phyloP scores from a whole-genome alignment of 179 eudicot genomes.

The Beta lomatogona region DNA sequence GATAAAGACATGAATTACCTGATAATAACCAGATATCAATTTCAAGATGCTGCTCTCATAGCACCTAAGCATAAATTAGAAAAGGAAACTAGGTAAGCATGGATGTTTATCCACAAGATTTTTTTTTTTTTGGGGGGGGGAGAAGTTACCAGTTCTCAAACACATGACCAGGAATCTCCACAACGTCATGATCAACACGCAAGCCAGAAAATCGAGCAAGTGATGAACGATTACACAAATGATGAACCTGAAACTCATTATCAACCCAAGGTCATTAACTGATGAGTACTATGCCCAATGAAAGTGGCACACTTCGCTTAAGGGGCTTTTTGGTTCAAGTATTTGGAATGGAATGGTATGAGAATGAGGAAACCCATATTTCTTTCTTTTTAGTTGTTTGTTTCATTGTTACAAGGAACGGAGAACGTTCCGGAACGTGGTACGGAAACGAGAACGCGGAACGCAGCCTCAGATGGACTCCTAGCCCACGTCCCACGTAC shows the following conservation, averaged over 20 bases:
- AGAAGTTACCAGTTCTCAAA: constrained; percentile 77
- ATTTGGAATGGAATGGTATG: too few relatives aligned
- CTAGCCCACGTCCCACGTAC: too few relatives aligned
- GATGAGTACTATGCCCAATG: background rate
- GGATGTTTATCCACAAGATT: background rate
- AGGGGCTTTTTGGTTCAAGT: too few relatives aligned
- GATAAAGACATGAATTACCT: constrained; percentile 48
- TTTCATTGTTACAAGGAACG: too few relatives aligned
- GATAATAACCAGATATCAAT: constrained; percentile 85
- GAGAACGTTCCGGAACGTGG: too few relatives aligned
- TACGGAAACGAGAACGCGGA: too few relatives aligned
- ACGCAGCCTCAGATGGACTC: too few relatives aligned
- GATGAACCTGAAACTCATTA: constrained; percentile 66
- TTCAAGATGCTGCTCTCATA: constrained; percentile 72
- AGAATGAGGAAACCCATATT: too few relatives aligned
- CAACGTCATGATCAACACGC: constrained; percentile 89
- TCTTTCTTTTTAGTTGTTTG: too few relatives aligned
- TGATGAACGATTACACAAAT: constrained; percentile 83
- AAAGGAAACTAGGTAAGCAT: constrained; percentile 14
- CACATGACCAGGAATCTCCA: constrained; percentile 85
- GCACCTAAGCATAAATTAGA: constrained; percentile 57
- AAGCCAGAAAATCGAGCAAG: constrained; percentile 86
- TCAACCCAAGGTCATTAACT: constrained; percentile 7
- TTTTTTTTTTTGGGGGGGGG: background rate
- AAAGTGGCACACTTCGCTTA: background rate